phyloP scores from a whole-genome alignment of 768 basidiomycete genomes.

The Suillus decipiens region DNA sequence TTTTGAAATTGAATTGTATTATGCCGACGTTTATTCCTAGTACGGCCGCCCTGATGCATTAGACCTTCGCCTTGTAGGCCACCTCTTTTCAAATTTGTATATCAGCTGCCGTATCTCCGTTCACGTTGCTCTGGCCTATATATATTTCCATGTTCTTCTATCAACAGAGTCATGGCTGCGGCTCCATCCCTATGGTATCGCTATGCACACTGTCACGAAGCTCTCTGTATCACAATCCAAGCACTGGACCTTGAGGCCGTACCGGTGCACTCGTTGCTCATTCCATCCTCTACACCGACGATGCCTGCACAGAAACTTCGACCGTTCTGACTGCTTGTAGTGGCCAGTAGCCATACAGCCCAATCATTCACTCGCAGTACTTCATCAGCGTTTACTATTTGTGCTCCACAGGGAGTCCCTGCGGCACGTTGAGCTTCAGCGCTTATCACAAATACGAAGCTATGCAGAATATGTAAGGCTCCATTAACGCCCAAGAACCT shows the following conservation, averaged over 20 bases:
- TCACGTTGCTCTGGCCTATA: background rate
- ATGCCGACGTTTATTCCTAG: too few relatives aligned
- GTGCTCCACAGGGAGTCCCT: background rate
- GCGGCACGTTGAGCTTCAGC: background rate
- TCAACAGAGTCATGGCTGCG: background rate
- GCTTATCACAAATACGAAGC: background rate
- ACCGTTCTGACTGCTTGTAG: background rate
- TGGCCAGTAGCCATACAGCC: slow-evolving; percentile 1
- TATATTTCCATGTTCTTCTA: background rate
- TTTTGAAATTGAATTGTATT: too few relatives aligned
- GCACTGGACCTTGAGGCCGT: background rate
- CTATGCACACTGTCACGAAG: background rate
- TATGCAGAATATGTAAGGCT: too few relatives aligned
- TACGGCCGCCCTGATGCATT: too few relatives aligned
- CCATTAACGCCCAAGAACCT: too few relatives aligned
- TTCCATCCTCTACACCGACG: slow-evolving; percentile 3
- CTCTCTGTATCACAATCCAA: background rate
- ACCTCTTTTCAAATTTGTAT: too few relatives aligned
- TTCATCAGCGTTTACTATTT: background rate
- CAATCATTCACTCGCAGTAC: slow-evolving; percentile 7
- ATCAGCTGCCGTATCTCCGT: too few relatives aligned
- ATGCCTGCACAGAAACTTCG: background rate
- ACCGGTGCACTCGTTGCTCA: slow-evolving; percentile 3
- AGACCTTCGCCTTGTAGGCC: too few relatives aligned
- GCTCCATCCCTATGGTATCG: background rate